These are phyloP conservation scores for Dothistroma pini DNA, from an alignment of 2,329 filamentous ascomycete genomes.

Conservation along the genomic window DNA sequence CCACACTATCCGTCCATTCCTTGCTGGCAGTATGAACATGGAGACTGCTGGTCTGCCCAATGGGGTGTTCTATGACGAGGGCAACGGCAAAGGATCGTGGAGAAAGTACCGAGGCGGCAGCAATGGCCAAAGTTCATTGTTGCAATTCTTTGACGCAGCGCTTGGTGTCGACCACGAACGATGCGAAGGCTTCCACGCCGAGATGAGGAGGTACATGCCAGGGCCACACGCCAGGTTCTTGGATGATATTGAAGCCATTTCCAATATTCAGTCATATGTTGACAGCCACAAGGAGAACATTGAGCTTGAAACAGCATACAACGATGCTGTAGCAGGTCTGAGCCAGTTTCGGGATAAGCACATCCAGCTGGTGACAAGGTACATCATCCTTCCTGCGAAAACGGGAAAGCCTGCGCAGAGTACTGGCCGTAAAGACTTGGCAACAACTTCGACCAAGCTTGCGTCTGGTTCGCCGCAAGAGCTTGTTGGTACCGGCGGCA, in stretches of 20 bases:
- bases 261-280: slow-evolving; percentile 47
- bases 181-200: slow-evolving; percentile 28
- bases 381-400: slow-evolving; percentile 47
- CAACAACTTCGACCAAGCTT: slow-evolving; percentile 44
- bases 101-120: slow-evolving; percentile 52
- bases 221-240: slow-evolving; percentile 51
- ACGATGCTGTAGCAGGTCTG: slow-evolving; percentile 45
- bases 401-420: slow-evolving; percentile 25
- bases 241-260: slow-evolving; percentile 42
- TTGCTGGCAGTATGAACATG: slow-evolving; percentile 55
- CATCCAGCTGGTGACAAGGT: slow-evolving; percentile 52
- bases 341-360: slow-evolving; percentile 50
- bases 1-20: slow-evolving; percentile 49
- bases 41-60: slow-evolving; percentile 48
- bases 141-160: slow-evolving; percentile 53
- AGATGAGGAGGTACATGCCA: slow-evolving; percentile 56
- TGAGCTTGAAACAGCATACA: slow-evolving; percentile 43
- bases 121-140: slow-evolving; percentile 53
- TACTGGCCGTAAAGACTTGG: slow-evolving; percentile 39
- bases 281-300: slow-evolving; percentile 34
- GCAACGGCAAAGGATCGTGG: slow-evolving; percentile 48
- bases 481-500: slow-evolving; percentile 51
- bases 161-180: slow-evolving; percentile 48
- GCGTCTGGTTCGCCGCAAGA: slow-evolving; percentile 36
- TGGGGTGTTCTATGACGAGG: slow-evolving; percentile 53